Base-by-base conservation (phyloP, 2,329 filamentous ascomycete species). In the Diaporthe humulicola region DNA sequence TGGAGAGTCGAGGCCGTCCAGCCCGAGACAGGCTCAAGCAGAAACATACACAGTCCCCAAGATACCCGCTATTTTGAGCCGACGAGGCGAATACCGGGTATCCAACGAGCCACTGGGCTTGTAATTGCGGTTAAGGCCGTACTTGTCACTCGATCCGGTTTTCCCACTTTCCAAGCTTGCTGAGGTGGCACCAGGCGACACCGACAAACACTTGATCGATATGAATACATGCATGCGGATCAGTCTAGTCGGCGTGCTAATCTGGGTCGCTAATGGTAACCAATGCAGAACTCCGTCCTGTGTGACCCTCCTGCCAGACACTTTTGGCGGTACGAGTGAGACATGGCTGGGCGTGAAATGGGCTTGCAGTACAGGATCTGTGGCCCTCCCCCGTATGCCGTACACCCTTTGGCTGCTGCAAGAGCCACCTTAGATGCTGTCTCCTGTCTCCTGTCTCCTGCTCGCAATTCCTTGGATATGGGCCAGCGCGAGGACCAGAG, bases 1-100 rank as follows among this genome's bases (percentile, higher is more conserved):
- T 70, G 60, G 14, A 42, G 36, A 57, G 14, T 64, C 45, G 45
- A 70, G 42, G 19, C 52, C 33, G 30, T 52, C 40, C 58, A 52
- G 61, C 60, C 74, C 72, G 74, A 76, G 74, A 76, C 74, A 74
- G 69, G 69, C 56, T 74, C 74, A 74, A 19, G 56, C 52, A 76
- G 73, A 76, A 74, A 76, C 74, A 71, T 70, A 74, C 72, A 64
- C 48, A 61, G 45, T 42, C 72, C 69, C 36, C 45, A 12, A 36
- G 17, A 40, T 66, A 57, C 28, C 72, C 60, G n/a, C 52, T 40
- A 12, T 64, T 64, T 25, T 54, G 66, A 54, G 45, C 30, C 66
- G 33, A 30, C 56, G 71, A 75, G 71, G 74, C 71, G 74, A 75
- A 38, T 25, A 40, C 66, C 71, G 70, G 33, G 50, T 52, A 14